Evolutionary conservation across 164 flowering plant genomes (phyloP).

Genomic region (Dillenia turbinata): DNA sequence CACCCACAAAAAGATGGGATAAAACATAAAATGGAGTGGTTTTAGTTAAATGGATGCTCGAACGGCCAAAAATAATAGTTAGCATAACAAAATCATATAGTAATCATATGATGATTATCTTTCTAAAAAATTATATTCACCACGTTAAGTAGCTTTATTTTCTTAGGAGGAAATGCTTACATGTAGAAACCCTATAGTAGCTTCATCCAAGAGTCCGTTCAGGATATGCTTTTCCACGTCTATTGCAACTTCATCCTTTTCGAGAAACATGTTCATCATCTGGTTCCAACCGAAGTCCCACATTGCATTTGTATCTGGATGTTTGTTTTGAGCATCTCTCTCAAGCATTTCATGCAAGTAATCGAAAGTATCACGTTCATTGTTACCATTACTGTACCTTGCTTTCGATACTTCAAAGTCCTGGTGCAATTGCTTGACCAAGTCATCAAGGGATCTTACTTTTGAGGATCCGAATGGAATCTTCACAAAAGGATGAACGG

Average conservation of each 20-base stretch:
- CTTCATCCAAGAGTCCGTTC: slow-evolving; percentile 57
- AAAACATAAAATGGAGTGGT: no score
- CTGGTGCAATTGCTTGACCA: slow-evolving; percentile 51
- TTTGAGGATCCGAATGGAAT: slow-evolving; percentile 17
- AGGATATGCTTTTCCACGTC: slow-evolving; percentile 60
- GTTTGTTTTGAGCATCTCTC: slow-evolving; percentile 38
- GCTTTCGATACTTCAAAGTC: slow-evolving; percentile 48
- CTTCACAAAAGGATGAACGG: slow-evolving; percentile 28
- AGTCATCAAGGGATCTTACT: slow-evolving; percentile 49
- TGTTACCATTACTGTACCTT: slow-evolving; percentile 22
- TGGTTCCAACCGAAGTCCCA: slow-evolving; percentile 84
- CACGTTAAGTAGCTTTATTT: no score
- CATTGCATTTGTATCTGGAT: slow-evolving; percentile 63
- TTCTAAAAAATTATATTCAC: no score
- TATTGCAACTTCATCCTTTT: slow-evolving; percentile 51
- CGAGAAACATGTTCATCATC: slow-evolving; percentile 26
- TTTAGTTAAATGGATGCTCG: no score
- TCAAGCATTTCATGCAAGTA: slow-evolving; percentile 52
- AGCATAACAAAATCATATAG: no score
- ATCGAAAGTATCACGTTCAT: slow-evolving; percentile 30
- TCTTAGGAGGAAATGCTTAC: background rate
- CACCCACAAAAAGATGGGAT: no score
- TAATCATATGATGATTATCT: no score
- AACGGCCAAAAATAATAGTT: no score
- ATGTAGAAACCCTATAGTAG: slow-evolving; percentile 31